Evolutionary conservation across 2,329 filamentous ascomycete genomes (phyloP).

Genomic region (Cladosporium sp.): DNA sequence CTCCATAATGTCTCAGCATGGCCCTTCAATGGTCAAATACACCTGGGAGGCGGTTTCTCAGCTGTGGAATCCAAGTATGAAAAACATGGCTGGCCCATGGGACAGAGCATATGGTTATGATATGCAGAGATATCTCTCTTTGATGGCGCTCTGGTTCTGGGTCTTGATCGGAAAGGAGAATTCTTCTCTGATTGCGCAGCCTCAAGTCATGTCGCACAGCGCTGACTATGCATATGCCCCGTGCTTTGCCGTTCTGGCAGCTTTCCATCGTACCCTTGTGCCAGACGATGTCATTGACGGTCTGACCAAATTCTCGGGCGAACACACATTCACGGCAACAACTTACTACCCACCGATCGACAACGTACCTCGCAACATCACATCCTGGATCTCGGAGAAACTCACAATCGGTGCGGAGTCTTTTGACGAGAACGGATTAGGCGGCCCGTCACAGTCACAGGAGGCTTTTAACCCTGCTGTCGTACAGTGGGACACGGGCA

Average conservation of each 20-base stretch:
- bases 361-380: slow-evolving; percentile 53
- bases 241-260: slow-evolving; percentile 52
- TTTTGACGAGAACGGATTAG: slow-evolving; percentile 53
- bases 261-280: slow-evolving; percentile 47
- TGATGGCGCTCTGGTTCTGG: slow-evolving; percentile 59
- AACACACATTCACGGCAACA: slow-evolving; percentile 50
- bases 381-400: slow-evolving; percentile 53
- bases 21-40: slow-evolving; percentile 47
- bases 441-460: slow-evolving; percentile 51
- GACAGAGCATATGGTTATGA: slow-evolving; percentile 61
- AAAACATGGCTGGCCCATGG: slow-evolving; percentile 62
- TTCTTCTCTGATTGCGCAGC: slow-evolving; percentile 34
- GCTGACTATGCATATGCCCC: slow-evolving; percentile 58
- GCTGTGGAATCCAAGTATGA: slow-evolving; percentile 57
- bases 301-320: slow-evolving; percentile 48
- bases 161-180: slow-evolving; percentile 49
- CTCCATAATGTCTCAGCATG: slow-evolving; percentile 52
- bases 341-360: slow-evolving; percentile 59
- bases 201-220: slow-evolving; percentile 54
- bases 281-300: slow-evolving; percentile 35
- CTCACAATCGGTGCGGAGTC: slow-evolving; percentile 59
- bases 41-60: slow-evolving; percentile 51
- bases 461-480: slow-evolving; percentile 57
- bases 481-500: slow-evolving; percentile 50
- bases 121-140: slow-evolving; percentile 58